These are phyloP conservation scores for Endotrypanum monterogeii DNA, from an alignment of 208 protist species.

Conservation along the genomic window DNA sequence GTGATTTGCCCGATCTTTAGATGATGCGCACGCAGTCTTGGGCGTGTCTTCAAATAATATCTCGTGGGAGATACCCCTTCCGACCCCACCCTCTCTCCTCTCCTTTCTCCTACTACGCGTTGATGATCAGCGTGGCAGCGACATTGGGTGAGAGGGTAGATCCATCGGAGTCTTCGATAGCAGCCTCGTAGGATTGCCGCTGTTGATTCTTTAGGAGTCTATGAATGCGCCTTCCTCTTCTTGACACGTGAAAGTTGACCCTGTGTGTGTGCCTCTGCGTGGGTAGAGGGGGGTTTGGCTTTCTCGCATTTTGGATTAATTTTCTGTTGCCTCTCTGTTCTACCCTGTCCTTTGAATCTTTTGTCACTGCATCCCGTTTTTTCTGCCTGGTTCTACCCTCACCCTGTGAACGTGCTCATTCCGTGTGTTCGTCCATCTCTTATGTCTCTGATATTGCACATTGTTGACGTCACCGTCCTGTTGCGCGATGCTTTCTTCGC, in stretches of 20 bases:
- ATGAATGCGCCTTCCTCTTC: not conserved
- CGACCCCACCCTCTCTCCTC: not conserved
- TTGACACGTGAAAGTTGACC: not conserved
- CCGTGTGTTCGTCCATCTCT: not conserved
- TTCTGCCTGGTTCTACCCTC: not conserved
- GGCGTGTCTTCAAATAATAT: not conserved
- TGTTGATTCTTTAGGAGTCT: not conserved
- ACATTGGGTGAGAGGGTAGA: not conserved
- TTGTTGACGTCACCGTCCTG: not conserved
- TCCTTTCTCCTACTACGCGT: too few species aligned
- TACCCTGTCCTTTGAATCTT: not conserved
- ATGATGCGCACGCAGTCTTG: not conserved
- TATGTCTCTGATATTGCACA: not conserved
- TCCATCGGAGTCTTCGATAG: not conserved
- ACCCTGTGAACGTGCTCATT: not conserved
- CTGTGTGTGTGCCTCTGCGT: too few species aligned
- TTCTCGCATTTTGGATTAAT: not conserved
- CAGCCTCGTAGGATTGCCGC: not conserved
- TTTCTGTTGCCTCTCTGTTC: not conserved
- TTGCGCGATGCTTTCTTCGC: not conserved
- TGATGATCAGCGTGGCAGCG: not conserved
- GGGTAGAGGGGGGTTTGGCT: not conserved
- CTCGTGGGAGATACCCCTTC: not conserved
- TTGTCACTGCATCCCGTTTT: not conserved
- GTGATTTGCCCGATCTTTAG: too few species aligned